A percentile compares a stretch with the other conserved stretches of the same genome.
Conservation (phyloP, 331 rosid genomes). For the Dryas integrifolia region DNA sequence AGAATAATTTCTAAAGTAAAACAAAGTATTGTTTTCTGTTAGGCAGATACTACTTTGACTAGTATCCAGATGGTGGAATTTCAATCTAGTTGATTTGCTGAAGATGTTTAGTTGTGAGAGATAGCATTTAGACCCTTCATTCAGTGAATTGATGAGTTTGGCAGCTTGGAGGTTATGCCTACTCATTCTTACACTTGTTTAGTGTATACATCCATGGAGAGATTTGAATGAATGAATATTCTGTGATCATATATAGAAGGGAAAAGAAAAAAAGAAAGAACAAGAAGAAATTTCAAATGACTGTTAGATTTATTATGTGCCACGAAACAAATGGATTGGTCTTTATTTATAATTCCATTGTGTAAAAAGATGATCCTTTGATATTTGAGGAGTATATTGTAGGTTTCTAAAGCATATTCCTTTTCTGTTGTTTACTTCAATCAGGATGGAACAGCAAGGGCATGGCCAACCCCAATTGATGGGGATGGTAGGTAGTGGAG, state of each 20-base stretch:
- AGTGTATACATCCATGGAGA: not conserved
- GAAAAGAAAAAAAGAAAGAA: not conserved
- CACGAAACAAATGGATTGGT: not conserved
- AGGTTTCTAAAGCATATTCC: constrained; percentile 1
- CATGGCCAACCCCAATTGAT: constrained; percentile 60
- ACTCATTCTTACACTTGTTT: not conserved
- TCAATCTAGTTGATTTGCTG: constrained; percentile 3
- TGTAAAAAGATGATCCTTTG: not conserved
- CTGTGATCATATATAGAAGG: not conserved
- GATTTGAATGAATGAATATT: not conserved
- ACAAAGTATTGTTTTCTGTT: not conserved
- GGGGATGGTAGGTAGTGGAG: constrained; percentile 70
- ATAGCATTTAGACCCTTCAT: not conserved
- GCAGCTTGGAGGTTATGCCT: not conserved
- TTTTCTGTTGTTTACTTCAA: constrained; percentile 3
- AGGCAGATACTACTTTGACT: not conserved
- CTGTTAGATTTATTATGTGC: constrained; percentile 8
- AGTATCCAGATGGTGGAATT: not conserved
- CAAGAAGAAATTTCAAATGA: not conserved
- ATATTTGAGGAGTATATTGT: not conserved
- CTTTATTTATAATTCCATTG: not conserved
- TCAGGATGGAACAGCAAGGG: constrained; percentile 77
- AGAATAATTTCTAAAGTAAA: not conserved
- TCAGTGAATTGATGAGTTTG: not conserved
- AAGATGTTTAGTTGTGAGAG: not conserved